These are phyloP conservation scores for Plasmodium yoelii DNA, from an alignment of 169 alveolate genomes.

Conservation along the genomic window DNA sequence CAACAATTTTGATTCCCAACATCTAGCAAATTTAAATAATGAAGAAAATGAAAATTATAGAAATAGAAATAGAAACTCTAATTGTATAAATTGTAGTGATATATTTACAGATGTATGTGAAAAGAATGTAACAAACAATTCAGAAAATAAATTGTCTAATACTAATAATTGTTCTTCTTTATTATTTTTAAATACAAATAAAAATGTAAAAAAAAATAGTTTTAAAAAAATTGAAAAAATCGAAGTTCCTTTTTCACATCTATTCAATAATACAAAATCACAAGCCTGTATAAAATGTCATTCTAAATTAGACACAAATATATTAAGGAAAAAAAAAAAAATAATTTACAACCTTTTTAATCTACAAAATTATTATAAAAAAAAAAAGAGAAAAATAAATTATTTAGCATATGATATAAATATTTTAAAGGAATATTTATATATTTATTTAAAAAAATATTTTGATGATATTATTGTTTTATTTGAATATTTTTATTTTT, in stretches of 20 bases:
- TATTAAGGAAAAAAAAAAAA: slow-evolving; percentile 26
- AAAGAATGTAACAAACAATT: neutral
- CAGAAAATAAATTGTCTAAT: neutral
- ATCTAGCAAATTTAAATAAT: neutral
- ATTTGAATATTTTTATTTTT: slow-evolving; percentile 49
- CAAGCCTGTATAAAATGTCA: slow-evolving; percentile 9
- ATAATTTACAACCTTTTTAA: slow-evolving; percentile 1
- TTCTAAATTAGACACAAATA: neutral
- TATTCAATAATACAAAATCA: neutral
- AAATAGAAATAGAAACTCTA: neutral
- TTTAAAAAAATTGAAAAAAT: neutral
- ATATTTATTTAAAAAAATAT: slow-evolving; percentile 48
- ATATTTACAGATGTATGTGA: neutral
- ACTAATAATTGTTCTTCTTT: neutral
- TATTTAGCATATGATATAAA: slow-evolving; percentile 41
- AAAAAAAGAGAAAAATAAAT: slow-evolving; percentile 16
- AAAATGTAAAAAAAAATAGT: neutral
- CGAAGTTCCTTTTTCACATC: neutral
- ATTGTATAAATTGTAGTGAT: neutral
- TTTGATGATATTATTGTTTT: slow-evolving; percentile 57
- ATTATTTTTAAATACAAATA: too few species aligned
- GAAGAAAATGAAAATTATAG: neutral
- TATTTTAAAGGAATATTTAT: slow-evolving; percentile 70
- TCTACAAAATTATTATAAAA: slow-evolving; percentile 38
- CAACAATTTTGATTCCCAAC: neutral